Evolutionary conservation across 345 rosid species (phyloP).

Genomic region (Arabidopsis arenosa): DNA sequence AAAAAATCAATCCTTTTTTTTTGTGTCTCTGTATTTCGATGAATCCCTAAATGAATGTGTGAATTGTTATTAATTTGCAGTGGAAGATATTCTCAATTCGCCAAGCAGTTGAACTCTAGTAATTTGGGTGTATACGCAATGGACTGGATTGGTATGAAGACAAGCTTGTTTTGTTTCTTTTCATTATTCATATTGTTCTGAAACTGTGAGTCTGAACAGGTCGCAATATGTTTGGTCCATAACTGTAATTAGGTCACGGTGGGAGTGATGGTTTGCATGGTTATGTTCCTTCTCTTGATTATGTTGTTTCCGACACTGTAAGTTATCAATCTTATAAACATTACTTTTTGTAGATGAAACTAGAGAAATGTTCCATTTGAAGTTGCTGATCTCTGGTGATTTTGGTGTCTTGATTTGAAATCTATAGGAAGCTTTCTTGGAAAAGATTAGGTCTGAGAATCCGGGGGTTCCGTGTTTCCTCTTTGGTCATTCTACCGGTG

Average conservation of each 20-base stretch:
- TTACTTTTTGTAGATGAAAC: not conserved
- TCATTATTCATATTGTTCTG: slow-evolving; percentile 30
- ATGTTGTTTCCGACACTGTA: slow-evolving; percentile 91
- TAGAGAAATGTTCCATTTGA: slow-evolving; percentile 11
- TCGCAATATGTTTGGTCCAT: slow-evolving; percentile 37
- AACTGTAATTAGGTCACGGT: slow-evolving; percentile 77
- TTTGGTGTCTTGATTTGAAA: slow-evolving; percentile 14
- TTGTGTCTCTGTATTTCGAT: not conserved
- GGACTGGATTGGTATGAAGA: slow-evolving; percentile 88
- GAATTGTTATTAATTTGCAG: slow-evolving; percentile 45
- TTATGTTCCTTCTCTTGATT: slow-evolving; percentile 95
- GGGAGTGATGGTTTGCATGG: slow-evolving; percentile 99
- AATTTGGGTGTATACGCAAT: slow-evolving; percentile 86
- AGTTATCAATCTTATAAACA: slow-evolving; percentile 33
- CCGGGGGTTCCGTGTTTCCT: slow-evolving; percentile 94
- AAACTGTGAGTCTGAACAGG: slow-evolving; percentile 46
- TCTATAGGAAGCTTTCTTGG: slow-evolving; percentile 80
- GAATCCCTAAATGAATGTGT: not conserved
- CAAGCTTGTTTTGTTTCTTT: slow-evolving; percentile 5
- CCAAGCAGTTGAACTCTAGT: slow-evolving; percentile 74
- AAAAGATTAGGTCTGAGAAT: slow-evolving; percentile 73
- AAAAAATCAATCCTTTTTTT: slow-evolving; percentile 6
- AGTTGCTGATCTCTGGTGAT: slow-evolving; percentile 17
- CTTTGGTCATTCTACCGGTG: slow-evolving; percentile 97
- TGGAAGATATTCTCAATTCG: slow-evolving; percentile 92